Conservation (phyloP, 257 asterid species). For the Nicotiana otophora region DNA sequence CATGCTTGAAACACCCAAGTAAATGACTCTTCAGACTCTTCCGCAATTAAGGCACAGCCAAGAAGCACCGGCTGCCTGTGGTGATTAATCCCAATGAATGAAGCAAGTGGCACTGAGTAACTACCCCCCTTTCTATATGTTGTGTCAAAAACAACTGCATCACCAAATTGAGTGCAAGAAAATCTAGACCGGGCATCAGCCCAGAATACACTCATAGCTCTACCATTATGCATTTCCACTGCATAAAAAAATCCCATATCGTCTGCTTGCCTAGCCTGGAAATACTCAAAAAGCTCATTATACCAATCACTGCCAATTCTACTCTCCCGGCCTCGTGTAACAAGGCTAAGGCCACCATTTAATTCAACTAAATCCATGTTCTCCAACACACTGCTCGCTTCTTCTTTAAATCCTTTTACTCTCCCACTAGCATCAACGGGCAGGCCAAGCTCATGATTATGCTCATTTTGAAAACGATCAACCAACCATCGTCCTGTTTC, state of each 20-base stretch:
- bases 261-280: constrained; percentile 76
- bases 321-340: constrained; percentile 49
- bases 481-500: constrained; percentile 80
- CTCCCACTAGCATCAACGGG: constrained; percentile 39
- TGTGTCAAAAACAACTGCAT: constrained; percentile 74
- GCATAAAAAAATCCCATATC: constrained; percentile 88
- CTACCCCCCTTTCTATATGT: constrained; percentile 56
- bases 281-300: constrained; percentile 63
- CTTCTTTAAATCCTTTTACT: constrained; percentile 48
- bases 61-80: constrained; percentile 88
- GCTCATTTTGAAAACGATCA: constrained; percentile 83
- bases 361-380: constrained; percentile 82
- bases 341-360: constrained; percentile 76
- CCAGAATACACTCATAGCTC: constrained; percentile 71
- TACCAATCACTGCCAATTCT: constrained; percentile 64
- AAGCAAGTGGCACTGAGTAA: constrained; percentile 67
- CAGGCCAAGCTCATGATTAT: constrained; percentile 59
- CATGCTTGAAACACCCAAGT: constrained; percentile 86
- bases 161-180: constrained; percentile 83
- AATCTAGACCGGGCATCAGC: constrained; percentile 84
- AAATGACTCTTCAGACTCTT: constrained; percentile 85
- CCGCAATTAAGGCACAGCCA: constrained; percentile 87
- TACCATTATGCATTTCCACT: constrained; percentile 73
- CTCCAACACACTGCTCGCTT: constrained; percentile 59
- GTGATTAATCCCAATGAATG: constrained; percentile 87